A percentile compares a stretch with the other conserved stretches of the same genome.
Conservation (phyloP, 345 rosid species). For the Hypericum perforatum region DNA sequence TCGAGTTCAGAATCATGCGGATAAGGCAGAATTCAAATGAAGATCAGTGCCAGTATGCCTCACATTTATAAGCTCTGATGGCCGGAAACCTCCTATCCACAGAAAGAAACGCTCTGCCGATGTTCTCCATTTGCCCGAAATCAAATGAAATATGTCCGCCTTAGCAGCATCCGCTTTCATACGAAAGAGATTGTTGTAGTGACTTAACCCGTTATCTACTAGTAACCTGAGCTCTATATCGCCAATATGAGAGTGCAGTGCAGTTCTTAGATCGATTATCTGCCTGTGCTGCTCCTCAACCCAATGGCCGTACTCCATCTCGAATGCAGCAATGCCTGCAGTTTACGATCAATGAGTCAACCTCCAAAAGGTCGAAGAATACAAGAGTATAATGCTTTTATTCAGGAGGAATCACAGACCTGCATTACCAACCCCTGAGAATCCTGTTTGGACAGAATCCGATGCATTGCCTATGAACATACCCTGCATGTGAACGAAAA, state of each 20-base stretch:
- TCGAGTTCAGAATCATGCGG: background rate
- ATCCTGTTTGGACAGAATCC: slow-evolving; percentile 43
- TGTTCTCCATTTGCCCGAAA: slow-evolving; percentile 84
- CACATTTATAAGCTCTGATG: slow-evolving; percentile 80
- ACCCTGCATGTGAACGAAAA: slow-evolving; percentile 33
- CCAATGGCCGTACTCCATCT: slow-evolving; percentile 78
- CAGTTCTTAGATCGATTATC: slow-evolving; percentile 47
- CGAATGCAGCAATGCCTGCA: slow-evolving; percentile 58
- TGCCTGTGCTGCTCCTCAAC: slow-evolving; percentile 64
- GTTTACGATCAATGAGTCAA: too few relatives aligned
- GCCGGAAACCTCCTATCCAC: slow-evolving; percentile 92
- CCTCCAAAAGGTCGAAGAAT: too few relatives aligned
- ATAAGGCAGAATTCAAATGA: too few relatives aligned
- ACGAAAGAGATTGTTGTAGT: slow-evolving; percentile 58
- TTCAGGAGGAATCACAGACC: slow-evolving; percentile 22
- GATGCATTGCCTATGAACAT: slow-evolving; percentile 25
- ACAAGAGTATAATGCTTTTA: too few relatives aligned
- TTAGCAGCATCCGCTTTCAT: slow-evolving; percentile 72
- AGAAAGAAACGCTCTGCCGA: slow-evolving; percentile 62
- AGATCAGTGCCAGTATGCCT: background rate
- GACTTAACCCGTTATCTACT: slow-evolving; percentile 61
- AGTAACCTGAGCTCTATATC: slow-evolving; percentile 58
- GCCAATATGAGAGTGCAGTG: slow-evolving; percentile 50
- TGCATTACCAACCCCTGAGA: slow-evolving; percentile 38
- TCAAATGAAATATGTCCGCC: slow-evolving; percentile 75